Conservation (phyloP, 2,329 filamentous ascomycete genomes). For the Neurospora crassa region DNA sequence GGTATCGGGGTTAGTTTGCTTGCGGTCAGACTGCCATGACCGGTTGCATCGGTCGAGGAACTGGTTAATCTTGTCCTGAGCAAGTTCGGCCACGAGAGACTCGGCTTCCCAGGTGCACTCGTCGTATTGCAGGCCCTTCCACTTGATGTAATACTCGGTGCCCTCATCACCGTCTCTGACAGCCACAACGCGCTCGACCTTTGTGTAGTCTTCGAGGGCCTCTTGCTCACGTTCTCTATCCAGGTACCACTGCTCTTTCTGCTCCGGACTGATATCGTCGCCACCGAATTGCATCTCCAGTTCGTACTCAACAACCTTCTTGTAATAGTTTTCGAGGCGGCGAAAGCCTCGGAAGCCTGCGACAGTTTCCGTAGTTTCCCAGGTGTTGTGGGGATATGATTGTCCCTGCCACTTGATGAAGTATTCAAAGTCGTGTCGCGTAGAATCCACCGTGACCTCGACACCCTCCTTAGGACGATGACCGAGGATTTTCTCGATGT, state of each 20-base stretch:
- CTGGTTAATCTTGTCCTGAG: conserved; percentile 84
- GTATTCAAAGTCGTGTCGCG: conserved; percentile 74
- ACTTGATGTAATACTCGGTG: conserved; percentile 89
- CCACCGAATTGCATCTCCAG: conserved; percentile 65
- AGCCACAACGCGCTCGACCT: conserved; percentile 88
- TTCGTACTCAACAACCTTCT: conserved; percentile 71
- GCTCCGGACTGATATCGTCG: conserved; percentile 69
- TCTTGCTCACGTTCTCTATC: conserved; percentile 87
- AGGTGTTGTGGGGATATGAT: conserved; percentile 91
- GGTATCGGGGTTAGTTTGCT: conserved; percentile 66
- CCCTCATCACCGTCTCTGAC: conserved; percentile 67
- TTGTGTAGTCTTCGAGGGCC: conserved; percentile 78
- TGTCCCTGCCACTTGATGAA: conserved; percentile 96
- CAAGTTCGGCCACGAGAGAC: conserved; percentile 63
- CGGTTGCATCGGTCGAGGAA: conserved; percentile 77
- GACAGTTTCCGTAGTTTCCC: conserved; percentile 73
- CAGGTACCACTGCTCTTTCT: conserved; percentile 89
- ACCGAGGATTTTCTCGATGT: conserved; percentile 84
- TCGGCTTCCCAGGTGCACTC: conserved; percentile 88
- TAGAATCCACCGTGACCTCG: conserved; percentile 46
- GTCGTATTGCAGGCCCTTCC: conserved; percentile 90
- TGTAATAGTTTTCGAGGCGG: conserved; percentile 90
- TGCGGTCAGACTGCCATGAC: conserved; percentile 69
- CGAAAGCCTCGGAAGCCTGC: conserved; percentile 73
- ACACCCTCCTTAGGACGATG: conserved; percentile 67